A percentile compares a stretch with the other conserved stretches of the same genome.
Conservation (phyloP, 1,139 yeast species). For the Geotrichum aggregatum region DNA sequence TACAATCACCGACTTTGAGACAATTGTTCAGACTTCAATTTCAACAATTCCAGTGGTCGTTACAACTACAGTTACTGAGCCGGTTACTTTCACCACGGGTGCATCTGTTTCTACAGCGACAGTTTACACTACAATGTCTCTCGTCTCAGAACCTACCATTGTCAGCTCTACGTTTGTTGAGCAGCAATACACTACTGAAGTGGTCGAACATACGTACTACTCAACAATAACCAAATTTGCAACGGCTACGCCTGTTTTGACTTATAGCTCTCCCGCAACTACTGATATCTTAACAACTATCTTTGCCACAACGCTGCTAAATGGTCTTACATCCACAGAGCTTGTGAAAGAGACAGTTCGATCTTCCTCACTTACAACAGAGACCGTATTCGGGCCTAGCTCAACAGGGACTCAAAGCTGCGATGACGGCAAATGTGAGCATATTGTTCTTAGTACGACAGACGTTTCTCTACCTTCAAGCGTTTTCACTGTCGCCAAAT, state of each 20-base stretch:
- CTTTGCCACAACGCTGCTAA: too few species aligned
- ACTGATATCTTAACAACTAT: too few species aligned
- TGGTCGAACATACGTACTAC: not conserved
- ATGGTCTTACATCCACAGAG: too few species aligned
- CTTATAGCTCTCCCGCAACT: too few species aligned
- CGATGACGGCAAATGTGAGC: too few species aligned
- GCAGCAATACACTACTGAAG: conserved; percentile 4
- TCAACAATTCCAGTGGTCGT: not conserved
- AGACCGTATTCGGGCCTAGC: too few species aligned
- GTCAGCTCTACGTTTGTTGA: not conserved
- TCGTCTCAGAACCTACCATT: not conserved
- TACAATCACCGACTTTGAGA: not conserved
- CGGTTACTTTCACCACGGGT: not conserved
- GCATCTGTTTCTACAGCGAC: not conserved
- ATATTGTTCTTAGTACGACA: too few species aligned
- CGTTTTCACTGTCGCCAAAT: too few species aligned
- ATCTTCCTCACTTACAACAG: too few species aligned
- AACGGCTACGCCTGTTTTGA: not conserved
- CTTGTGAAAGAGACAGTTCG: too few species aligned
- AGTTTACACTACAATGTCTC: not conserved
- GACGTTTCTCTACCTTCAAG: too few species aligned
- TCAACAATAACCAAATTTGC: not conserved
- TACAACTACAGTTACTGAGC: not conserved
- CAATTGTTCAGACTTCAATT: not conserved
- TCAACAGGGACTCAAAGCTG: too few species aligned